Base-by-base conservation (phyloP, 768 basidiomycete genomes). In the Lyophyllum shimeji region DNA sequence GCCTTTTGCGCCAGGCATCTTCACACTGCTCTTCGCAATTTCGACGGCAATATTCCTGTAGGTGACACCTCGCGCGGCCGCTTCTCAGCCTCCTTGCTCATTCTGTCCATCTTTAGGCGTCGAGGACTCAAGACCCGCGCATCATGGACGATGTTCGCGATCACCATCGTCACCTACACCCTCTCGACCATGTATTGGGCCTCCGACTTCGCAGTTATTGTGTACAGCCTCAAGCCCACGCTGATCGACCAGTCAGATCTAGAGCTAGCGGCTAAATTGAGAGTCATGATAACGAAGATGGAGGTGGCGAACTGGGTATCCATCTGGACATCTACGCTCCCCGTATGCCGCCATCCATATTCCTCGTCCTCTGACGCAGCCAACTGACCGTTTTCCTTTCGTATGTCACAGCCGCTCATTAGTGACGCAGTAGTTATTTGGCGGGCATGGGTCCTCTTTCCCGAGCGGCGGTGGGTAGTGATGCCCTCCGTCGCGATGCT, bases 41-140 rank as follows among this genome's bases (percentile, higher is more conserved):
- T 78, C 74, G 50, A 78, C 66, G n/a, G 65, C 61, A 47, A 70
- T 64, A 57, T 75, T 71, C 9, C 53, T 49, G 73, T 39, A 74
- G 59, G 24, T 66, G 29, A 29, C 9, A 29, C 12, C 12, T 37
- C 6, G 12, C 2, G 34, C 53, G 46, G 70, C 71, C 5, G 73
- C 67, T 37, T 73, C 62, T 55, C 1, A 56, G 31, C 2, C 8
- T 2, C 1, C 13, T 6, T 27, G 18, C 25, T 29, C 33, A 42
- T n/a, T 49, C 25, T 4, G 4, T 29, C 11, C 39, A 29, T 8
- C 27, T 48, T 5, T 29, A 55, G 54, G 18, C 54, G 54, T 31
- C 46, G 48, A n/a, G 54, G 54, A 29, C 24, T 55, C 39, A 55
- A 55, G 37, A 49, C 46, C 24, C 54, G 39, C 18, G 54, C 54